Conservation (phyloP, 2,329 filamentous ascomycete species). For the Aspergillus pseudoterreus region DNA sequence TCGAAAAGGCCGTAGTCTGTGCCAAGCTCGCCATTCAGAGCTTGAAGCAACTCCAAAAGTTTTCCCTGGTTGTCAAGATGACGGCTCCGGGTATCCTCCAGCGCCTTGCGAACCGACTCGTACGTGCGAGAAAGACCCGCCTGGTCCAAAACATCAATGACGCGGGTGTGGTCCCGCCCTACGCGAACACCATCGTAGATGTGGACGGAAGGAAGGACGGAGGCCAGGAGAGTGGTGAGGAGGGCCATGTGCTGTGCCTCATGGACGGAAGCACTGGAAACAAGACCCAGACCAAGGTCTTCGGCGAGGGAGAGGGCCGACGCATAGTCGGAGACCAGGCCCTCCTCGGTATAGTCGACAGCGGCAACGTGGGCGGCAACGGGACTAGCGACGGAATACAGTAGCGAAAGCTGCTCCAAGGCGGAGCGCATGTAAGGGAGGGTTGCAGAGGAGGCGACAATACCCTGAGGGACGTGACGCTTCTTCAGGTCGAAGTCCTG, state of each 20-base stretch:
- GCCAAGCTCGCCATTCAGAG: constrained; percentile 86
- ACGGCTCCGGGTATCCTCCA: constrained; percentile 63
- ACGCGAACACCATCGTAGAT: constrained; percentile 84
- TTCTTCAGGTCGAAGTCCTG: constrained; percentile 92
- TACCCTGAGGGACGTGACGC: constrained; percentile 84
- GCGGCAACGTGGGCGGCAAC: constrained; percentile 91
- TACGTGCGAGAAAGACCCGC: constrained; percentile 66
- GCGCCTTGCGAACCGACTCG: constrained; percentile 60
- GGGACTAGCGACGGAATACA: constrained; percentile 88
- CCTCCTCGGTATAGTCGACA: constrained; percentile 72
- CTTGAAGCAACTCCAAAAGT: constrained; percentile 64
- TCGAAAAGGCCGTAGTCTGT: constrained; percentile 93
- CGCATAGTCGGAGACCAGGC: constrained; percentile 83
- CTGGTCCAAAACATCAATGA: constrained; percentile 78
- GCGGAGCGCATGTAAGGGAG: constrained; percentile 75
- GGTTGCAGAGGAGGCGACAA: constrained; percentile 81
- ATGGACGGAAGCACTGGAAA: constrained; percentile 80
- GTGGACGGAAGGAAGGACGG: constrained; percentile 76
- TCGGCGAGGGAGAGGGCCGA: constrained; percentile 76
- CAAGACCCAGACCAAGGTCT: constrained; percentile 81
- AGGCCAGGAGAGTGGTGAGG: constrained; percentile 77
- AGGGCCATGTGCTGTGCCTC: constrained; percentile 94
- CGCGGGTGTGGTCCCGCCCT: constrained; percentile 74
- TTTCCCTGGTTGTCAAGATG: constrained; percentile 68
- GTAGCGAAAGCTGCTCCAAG: constrained; percentile 84